These are phyloP conservation scores for Trypanosoma cruzi DNA, from an alignment of 208 protist species.

Conservation along the genomic window DNA sequence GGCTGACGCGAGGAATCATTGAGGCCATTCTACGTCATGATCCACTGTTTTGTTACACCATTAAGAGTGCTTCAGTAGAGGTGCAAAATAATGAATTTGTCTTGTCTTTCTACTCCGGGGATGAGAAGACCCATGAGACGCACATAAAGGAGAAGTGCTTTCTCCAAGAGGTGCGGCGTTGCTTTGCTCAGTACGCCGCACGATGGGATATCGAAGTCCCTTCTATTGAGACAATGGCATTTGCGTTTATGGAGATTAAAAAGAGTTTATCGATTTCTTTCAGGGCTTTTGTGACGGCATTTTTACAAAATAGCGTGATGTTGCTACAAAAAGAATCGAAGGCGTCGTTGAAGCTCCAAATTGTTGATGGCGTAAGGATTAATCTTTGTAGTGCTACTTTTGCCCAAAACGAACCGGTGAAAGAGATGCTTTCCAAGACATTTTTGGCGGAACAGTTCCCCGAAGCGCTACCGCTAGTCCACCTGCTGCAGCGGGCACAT, in stretches of 20 bases:
- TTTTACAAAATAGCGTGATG: constrained; percentile 26
- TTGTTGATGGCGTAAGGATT: constrained; percentile 16
- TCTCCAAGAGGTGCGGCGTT: constrained; percentile 8
- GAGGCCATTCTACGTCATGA: constrained; percentile 15
- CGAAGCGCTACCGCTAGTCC: constrained; percentile 5
- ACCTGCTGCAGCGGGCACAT: constrained; percentile 5
- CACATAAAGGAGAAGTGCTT: constrained; percentile 1
- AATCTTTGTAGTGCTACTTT: not conserved
- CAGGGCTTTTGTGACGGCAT: constrained; percentile 4
- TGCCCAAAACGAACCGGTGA: not conserved
- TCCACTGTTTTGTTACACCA: constrained; percentile 24
- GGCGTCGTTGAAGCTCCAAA: constrained; percentile 18
- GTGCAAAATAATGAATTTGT: not conserved
- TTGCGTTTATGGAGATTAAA: constrained; percentile 11
- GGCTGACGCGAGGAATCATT: constrained; percentile 22
- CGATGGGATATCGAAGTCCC: not conserved
- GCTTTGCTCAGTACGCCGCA: constrained; percentile 19
- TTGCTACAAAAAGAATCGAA: not conserved
- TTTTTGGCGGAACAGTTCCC: constrained; percentile 31
- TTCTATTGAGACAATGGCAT: constrained; percentile 6
- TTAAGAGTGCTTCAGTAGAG: constrained; percentile 2
- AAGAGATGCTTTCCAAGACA: constrained; percentile 11
- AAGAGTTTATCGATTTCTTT: constrained; percentile 9
- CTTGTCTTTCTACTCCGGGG: constrained; percentile 23
- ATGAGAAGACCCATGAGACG: constrained; percentile 14